Evolutionary conservation across 352 stramenopile species (phyloP), one percentile per base, ranked within the genome.

Genomic region (Phytophthora pini): DNA sequence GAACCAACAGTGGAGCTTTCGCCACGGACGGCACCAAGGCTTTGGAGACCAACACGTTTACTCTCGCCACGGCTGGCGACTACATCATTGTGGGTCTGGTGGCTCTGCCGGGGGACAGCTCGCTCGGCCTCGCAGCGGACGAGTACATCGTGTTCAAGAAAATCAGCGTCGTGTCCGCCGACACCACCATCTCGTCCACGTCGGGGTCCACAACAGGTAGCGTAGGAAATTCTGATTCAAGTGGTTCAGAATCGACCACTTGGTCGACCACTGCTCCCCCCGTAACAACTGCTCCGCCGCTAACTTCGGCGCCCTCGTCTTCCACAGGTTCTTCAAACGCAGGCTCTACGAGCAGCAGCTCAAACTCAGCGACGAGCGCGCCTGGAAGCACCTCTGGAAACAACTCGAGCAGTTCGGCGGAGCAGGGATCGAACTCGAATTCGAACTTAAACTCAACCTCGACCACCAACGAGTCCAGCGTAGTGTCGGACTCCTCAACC

Each of bases 141-240:
- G 82, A 94, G 63, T 94, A 85, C 61, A 22, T 94, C 15, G 70
- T 77, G 10, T 88, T 94, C 61, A 71, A 83, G 56, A 91, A 83
- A 50, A 79, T 92, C 68, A 82, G 62, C 53, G 64, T 94, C 47
- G 76, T 89, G 34, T 80, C 83, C 10, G 70, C 69, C 1, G 71
- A 74, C 44, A 66, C 66, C 22, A 13, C 47, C n/a, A 80, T 89
- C 56, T 72, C 72, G 38, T 55, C 61, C 65, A 47, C 55, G 53
- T 48, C 61, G 51, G 46, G 41, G 20, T 66, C 53, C 49, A 61
- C 51, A 54, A 66, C 66, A 61, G 73, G 65, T 67, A 77, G 60
- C 61, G 55, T 70, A 68, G 57, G 24, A 41, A 46, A 29, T 54
- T 58, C 40, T 44, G 36, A 44, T 15, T 58, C 58, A 11, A 52